phyloP scores from a whole-genome alignment of 805 yeast species.

The Wickerhamiella cacticola region DNA sequence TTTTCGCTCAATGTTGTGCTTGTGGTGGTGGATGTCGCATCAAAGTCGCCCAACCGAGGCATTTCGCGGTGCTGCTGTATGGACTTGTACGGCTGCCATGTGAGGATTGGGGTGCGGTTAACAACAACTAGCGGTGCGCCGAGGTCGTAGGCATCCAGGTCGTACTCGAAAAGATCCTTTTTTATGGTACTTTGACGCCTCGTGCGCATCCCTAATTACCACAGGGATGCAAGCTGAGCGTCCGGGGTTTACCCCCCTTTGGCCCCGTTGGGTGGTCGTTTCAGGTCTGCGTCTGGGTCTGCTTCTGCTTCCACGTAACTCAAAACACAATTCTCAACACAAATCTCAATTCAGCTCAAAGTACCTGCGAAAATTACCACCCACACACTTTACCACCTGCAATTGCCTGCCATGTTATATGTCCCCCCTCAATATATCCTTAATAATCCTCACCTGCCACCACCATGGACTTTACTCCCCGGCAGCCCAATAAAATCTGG shows the following conservation, averaged over 20 bases:
- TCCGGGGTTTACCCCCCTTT: too few species aligned
- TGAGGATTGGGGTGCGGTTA: neutral
- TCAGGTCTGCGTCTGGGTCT: neutral
- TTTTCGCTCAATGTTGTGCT: neutral
- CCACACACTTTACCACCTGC: too few species aligned
- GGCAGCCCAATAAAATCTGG: neutral
- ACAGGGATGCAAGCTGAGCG: too few species aligned
- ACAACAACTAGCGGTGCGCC: conserved; percentile 13
- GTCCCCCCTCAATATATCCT: too few species aligned
- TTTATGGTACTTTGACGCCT: conserved; percentile 5
- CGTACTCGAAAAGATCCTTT: conserved; percentile 18
- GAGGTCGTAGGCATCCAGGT: conserved; percentile 15
- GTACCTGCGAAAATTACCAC: neutral
- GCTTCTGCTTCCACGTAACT: too few species aligned
- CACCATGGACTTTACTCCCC: neutral
- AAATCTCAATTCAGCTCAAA: too few species aligned
- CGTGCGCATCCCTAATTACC: conserved; percentile 9
- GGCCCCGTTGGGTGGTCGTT: too few species aligned
- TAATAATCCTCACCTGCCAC: neutral
- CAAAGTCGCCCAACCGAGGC: neutral
- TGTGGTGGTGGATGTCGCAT: neutral
- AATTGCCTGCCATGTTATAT: too few species aligned
- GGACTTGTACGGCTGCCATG: neutral
- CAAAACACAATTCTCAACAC: too few species aligned
- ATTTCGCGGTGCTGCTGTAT: neutral